A percentile compares a stretch with the other conserved stretches of the same genome.
These are phyloP conservation scores for Parachaetomium inaequale DNA, from an alignment of 495 filamentous ascomycete genomes.

Conservation along the genomic window DNA sequence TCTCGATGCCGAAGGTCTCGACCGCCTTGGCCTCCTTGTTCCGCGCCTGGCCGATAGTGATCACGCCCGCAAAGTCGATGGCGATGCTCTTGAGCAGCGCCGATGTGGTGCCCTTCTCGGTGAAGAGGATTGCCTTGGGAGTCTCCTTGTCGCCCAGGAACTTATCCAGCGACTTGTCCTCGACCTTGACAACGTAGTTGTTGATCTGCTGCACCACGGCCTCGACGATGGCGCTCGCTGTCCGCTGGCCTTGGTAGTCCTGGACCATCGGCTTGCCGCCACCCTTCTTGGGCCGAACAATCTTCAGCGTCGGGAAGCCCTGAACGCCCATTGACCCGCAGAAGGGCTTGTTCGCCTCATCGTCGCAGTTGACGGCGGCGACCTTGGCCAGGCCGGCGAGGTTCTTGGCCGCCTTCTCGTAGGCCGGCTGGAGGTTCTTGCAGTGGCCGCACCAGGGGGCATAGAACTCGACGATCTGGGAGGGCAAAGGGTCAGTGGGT, in stretches of 20 bases:
- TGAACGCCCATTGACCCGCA: slow-evolving; percentile 87
- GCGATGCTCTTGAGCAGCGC: slow-evolving; percentile 79
- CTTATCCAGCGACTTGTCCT: slow-evolving; percentile 71
- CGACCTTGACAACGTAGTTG: slow-evolving; percentile 86
- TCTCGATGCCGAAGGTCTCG: slow-evolving; percentile 67
- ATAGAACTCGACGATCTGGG: slow-evolving; percentile 73
- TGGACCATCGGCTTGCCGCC: slow-evolving; percentile 77
- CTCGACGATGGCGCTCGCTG: slow-evolving; percentile 81
- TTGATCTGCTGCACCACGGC: slow-evolving; percentile 82
- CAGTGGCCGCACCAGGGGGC: slow-evolving; percentile 97
- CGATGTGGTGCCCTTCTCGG: slow-evolving; percentile 85
- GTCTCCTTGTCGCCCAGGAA: slow-evolving; percentile 69
- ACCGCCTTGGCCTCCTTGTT: slow-evolving; percentile 73
- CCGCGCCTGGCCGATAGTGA: slow-evolving; percentile 79
- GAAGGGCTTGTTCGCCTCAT: slow-evolving; percentile 86
- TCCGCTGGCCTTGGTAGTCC: slow-evolving; percentile 84
- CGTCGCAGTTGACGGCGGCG: slow-evolving; percentile 92
- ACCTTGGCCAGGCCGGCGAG: slow-evolving; percentile 90
- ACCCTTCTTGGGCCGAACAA: slow-evolving; percentile 75
- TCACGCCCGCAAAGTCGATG: slow-evolving; percentile 82
- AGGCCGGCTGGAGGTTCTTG: slow-evolving; percentile 90
- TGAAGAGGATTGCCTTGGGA: slow-evolving; percentile 89
- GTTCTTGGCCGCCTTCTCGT: slow-evolving; percentile 86
- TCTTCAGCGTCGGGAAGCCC: slow-evolving; percentile 96
- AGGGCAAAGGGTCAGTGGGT: slow-evolving; percentile 3